These are phyloP conservation scores for Leccinum arenicola DNA, from an alignment of 768 basidiomycete species.

Conservation along the genomic window DNA sequence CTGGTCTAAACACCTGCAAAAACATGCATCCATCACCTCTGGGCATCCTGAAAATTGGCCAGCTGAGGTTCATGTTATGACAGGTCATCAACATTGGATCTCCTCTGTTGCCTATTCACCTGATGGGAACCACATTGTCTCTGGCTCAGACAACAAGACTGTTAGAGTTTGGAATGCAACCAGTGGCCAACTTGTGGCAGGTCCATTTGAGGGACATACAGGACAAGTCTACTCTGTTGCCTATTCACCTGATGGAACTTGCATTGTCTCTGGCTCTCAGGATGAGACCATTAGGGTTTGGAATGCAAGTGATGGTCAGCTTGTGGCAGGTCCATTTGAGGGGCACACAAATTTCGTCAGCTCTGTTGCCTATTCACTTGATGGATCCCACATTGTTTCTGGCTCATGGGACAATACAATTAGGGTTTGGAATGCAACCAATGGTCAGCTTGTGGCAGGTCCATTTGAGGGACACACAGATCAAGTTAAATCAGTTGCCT, in stretches of 20 bases:
- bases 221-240: not conserved
- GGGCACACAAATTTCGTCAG: no score
- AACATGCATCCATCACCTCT: no score
- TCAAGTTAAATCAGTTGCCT: no score
- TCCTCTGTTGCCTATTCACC: not conserved
- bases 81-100: not conserved
- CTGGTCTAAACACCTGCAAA: no score
- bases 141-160: not conserved
- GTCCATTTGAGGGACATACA: not conserved
- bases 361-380: no score
- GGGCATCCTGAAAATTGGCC: not conserved
- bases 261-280: not conserved
- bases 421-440: no score
- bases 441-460: no score
- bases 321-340: no score
- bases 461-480: no score
- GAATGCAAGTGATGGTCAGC: no score
- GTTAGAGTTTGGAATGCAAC: not conserved
- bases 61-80: not conserved
- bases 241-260: not conserved
- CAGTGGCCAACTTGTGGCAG: not conserved
- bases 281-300: not conserved
- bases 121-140: not conserved
- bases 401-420: no score
- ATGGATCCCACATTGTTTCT: no score